Conservation (phyloP, 208 protist species). For the Phytomonas sp. region DNA sequence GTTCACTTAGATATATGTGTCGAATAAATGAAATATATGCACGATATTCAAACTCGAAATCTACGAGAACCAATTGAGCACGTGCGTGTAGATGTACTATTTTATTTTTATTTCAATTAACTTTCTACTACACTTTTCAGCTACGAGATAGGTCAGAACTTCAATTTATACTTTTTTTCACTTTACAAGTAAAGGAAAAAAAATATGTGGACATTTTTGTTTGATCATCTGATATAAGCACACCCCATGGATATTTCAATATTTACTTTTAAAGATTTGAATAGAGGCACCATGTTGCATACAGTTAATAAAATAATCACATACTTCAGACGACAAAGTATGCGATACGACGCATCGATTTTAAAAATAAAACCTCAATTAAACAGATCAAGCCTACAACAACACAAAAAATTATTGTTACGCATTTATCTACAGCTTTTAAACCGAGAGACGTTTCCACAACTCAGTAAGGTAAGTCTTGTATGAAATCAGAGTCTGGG, state of each 20-base stretch:
- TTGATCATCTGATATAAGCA: background rate
- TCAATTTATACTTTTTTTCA: background rate
- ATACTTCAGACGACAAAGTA: background rate
- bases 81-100: background rate
- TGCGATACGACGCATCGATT: background rate
- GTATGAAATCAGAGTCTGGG: slow-evolving; percentile 46
- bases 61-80: background rate
- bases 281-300: background rate
- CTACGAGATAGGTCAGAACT: background rate
- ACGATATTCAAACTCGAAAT: background rate
- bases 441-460: slow-evolving; percentile 20
- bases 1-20: background rate
- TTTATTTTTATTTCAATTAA: background rate
- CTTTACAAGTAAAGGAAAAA: background rate
- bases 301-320: background rate
- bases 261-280: background rate
- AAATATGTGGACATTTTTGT: background rate
- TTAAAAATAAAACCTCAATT: background rate
- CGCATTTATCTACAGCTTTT: background rate
- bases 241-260: background rate
- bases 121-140: background rate
- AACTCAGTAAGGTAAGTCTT: slow-evolving; percentile 48
- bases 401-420: background rate
- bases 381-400: background rate
- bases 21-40: background rate